phyloP scores from a whole-genome alignment of 345 rosid genomes.

The Populus euphratica region DNA sequence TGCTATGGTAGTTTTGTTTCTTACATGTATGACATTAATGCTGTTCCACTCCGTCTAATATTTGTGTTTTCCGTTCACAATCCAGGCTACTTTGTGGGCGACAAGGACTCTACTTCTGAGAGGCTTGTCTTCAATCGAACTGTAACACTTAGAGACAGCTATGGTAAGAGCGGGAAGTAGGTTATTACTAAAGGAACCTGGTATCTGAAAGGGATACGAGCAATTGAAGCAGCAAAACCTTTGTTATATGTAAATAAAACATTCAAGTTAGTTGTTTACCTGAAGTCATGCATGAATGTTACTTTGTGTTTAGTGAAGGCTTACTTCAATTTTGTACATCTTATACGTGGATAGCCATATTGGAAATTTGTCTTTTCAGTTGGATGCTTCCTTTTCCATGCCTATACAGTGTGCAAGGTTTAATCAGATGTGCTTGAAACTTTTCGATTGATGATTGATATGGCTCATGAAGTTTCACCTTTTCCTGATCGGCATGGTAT shows the following conservation, averaged over 20 bases:
- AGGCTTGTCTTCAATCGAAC: conserved; percentile 84
- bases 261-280: neutral
- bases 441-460: too few species aligned
- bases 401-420: neutral
- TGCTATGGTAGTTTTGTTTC: neutral
- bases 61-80: conserved; percentile 12
- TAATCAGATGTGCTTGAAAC: neutral
- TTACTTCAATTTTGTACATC: neutral
- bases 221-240: neutral
- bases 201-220: neutral
- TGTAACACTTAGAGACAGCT: conserved; percentile 48
- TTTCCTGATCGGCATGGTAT: too few species aligned
- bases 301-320: neutral
- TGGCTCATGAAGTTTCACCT: neutral
- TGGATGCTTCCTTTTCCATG: neutral
- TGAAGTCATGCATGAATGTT: neutral
- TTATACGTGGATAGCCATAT: neutral
- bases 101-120: conserved; percentile 66
- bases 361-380: neutral
- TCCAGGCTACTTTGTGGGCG: conserved; percentile 76
- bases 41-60: neutral
- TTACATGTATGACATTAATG: neutral
- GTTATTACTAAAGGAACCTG: neutral
- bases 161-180: conserved; percentile 31
- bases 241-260: neutral